A percentile compares a stretch with the other conserved stretches of the same genome.
phyloP scores from a whole-genome alignment of 2,329 filamentous ascomycete genomes.

The Cladophialophora chaetospira region DNA sequence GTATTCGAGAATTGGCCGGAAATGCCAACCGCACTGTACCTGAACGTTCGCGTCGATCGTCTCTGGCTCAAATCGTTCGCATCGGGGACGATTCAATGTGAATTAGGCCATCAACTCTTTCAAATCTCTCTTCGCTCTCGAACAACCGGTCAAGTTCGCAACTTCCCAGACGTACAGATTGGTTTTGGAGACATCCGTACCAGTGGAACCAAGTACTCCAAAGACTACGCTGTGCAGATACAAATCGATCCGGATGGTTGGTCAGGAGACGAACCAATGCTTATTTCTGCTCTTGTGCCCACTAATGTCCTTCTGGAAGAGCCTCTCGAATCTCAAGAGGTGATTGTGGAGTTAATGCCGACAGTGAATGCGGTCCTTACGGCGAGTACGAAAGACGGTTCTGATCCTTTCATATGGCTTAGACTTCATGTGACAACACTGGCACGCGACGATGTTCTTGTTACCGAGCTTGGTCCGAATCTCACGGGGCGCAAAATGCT shows the following conservation, averaged over 20 bases:
- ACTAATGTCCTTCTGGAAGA: too few relatives aligned
- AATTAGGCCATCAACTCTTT: background rate
- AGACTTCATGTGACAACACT: too few relatives aligned
- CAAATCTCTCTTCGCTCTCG: background rate
- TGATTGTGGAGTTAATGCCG: too few relatives aligned
- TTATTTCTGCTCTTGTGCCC: too few relatives aligned
- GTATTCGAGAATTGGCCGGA: background rate
- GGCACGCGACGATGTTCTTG: too few relatives aligned
- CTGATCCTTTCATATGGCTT: too few relatives aligned
- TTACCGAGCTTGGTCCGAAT: too few relatives aligned
- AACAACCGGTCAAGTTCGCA: constrained; percentile 19
- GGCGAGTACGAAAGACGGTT: too few relatives aligned
- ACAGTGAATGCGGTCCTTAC: too few relatives aligned
- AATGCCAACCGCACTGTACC: background rate
- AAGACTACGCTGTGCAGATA: constrained; percentile 26
- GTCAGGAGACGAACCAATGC: too few relatives aligned
- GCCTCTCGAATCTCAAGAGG: too few relatives aligned
- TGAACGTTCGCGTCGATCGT: background rate
- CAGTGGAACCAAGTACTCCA: constrained; percentile 23
- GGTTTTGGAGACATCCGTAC: constrained; percentile 32
- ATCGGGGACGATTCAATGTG: background rate
- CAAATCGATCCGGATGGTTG: constrained; percentile 34
- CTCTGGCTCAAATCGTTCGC: background rate
- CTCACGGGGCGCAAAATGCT: too few relatives aligned
- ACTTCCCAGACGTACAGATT: constrained; percentile 33